Evolutionary conservation across 345 rosid species (phyloP), one percentile per base, ranked within the genome.

Genomic region (Populus alba): DNA sequence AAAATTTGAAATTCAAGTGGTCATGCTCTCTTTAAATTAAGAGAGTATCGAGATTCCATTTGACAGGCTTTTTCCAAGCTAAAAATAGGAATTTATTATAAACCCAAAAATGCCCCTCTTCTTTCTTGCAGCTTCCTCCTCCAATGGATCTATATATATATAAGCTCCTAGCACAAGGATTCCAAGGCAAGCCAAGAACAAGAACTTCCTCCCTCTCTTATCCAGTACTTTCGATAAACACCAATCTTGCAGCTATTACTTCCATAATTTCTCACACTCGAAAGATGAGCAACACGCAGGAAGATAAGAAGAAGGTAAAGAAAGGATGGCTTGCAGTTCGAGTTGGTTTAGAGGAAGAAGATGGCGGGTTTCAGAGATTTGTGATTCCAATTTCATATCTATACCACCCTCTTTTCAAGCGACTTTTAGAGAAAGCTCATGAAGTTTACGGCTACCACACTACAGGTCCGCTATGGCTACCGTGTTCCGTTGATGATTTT

Each of bases 261-360:
- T 55, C 62, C 62, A 55, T 22, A n/a, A 0, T 55, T 22, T 22
- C 25, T 55, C n/a, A 2, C 0, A 55, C n/a, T 55, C 1, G 3
- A 55, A 22, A 55, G 62, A 55, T 55, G 62, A 31, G n/a, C n/a
- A 38, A 39, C 3, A 9, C 41, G 17, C 72, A 68, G 29, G 49
- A 38, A 10, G 25, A 41, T 13, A 68, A 68, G 85, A 85, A 78
- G 81, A 87, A 85, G 81, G 83, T 84, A 80, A 87, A 87, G 90
- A 87, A 87, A 75, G 90, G 90, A 12, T 87, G 87, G 84, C 73
- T 87, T 8, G 88, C 85, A 0, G 87, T 87, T 35, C 81, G 84
- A 68, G 90, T 87, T 2, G 90, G 90, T 5, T 35, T 80, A 29
- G 88, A 81, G 59, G 88, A 84, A 2, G 88, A 86, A 20, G 88